A percentile compares a stretch with the other conserved stretches of the same genome.
These are phyloP conservation scores for Carex arenaria DNA, from an alignment of 202 grass and related monocot genomes.

Conservation along the genomic window DNA sequence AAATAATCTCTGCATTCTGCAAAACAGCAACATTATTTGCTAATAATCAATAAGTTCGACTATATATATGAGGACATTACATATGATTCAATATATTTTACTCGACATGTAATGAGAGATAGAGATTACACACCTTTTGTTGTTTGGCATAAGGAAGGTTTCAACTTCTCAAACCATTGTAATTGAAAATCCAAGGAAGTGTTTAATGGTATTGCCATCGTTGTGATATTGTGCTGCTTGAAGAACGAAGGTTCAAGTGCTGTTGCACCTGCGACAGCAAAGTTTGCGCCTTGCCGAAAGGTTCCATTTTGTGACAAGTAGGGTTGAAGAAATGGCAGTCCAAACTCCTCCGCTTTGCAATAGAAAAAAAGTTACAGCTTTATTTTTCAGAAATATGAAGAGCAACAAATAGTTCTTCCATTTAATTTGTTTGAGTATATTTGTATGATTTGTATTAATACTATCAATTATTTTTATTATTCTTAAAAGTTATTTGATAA, in stretches of 20 bases:
- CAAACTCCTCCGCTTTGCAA: slow-evolving; percentile 42
- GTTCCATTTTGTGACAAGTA: slow-evolving; percentile 23
- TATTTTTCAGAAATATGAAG: neutral
- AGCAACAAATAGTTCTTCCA: neutral
- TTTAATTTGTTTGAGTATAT: neutral
- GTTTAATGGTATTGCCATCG: slow-evolving; percentile 31
- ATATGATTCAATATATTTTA: neutral
- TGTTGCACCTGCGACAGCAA: slow-evolving; percentile 52
- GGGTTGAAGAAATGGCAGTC: slow-evolving; percentile 38
- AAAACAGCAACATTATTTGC: neutral
- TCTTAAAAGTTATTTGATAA: neutral
- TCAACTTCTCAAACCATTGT: slow-evolving; percentile 41
- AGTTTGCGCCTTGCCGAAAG: slow-evolving; percentile 45
- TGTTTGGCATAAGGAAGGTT: slow-evolving; percentile 25
- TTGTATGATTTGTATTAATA: neutral
- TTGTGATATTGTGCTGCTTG: slow-evolving; percentile 26
- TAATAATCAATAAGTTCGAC: neutral
- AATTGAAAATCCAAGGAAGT: slow-evolving; percentile 57
- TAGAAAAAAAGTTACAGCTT: neutral
- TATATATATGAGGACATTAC: too few species aligned
- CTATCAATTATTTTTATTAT: neutral
- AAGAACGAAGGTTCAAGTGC: slow-evolving; percentile 58
- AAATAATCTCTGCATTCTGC: slow-evolving; percentile 30
- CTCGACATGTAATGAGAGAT: neutral
- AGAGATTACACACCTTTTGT: neutral